Percentiles rank a stretch among this genome's conserved stretches.
Conservation (phyloP, 805 yeast genomes). For the Saturnispora serradocipensis region DNA sequence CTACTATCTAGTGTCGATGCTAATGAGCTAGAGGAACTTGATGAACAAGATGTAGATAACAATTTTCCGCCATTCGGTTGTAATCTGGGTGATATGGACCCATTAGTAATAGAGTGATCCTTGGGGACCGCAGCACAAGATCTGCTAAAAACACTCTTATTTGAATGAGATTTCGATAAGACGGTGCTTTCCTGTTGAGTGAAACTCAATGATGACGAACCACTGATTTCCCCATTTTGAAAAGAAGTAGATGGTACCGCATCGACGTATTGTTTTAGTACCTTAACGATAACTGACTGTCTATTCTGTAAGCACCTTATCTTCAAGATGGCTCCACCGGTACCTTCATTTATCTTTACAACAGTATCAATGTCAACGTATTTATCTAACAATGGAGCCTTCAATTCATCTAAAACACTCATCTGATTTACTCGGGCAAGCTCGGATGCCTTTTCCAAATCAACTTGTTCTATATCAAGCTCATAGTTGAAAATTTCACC, state of each 20-base stretch:
- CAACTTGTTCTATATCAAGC: not conserved
- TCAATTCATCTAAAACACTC: not conserved
- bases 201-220: not conserved
- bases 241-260: not conserved
- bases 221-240: not conserved
- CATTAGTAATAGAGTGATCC: not conserved
- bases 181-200: not conserved
- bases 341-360: conserved; percentile 21
- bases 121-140: not conserved
- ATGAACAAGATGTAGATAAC: not conserved
- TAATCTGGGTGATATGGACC: not conserved
- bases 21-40: not conserved
- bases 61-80: not conserved
- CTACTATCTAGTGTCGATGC: not conserved
- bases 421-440: not conserved
- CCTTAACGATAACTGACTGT: conserved; percentile 7
- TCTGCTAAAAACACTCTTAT: not conserved
- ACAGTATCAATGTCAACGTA: conserved; percentile 10
- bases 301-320: conserved; percentile 9
- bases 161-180: not conserved
- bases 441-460: not conserved
- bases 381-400: conserved; percentile 8
- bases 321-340: conserved; percentile 24
- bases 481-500: conserved; percentile 1
- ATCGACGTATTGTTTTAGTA: conserved; percentile 4